These are phyloP conservation scores for Neophaeococcomyces aloes DNA, from an alignment of 2,329 filamentous ascomycete species.

Conservation along the genomic window DNA sequence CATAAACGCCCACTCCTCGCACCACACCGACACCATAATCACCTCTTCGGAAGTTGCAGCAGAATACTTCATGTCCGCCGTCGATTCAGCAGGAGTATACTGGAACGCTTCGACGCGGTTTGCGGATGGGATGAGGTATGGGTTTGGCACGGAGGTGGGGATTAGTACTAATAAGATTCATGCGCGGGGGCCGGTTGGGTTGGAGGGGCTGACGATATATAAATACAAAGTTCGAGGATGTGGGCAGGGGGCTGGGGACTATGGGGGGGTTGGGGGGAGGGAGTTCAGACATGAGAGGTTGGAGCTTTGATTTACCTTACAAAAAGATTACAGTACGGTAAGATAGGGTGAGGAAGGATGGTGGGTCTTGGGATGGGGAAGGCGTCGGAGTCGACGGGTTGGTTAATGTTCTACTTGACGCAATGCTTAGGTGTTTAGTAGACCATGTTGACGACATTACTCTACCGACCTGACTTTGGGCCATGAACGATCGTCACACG, in stretches of 20 bases:
- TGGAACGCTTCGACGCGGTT: conserved; percentile 95
- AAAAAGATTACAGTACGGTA: too few relatives aligned
- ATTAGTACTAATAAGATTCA: conserved; percentile 99
- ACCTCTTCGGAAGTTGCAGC: conserved; percentile 59
- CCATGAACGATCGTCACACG: too few relatives aligned
- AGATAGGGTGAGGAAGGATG: too few relatives aligned
- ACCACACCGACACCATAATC: conserved; percentile 88
- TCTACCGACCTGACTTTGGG: too few relatives aligned
- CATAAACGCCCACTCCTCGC: conserved; percentile 84
- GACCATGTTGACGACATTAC: too few relatives aligned
- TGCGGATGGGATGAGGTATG: conserved; percentile 92
- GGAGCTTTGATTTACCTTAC: conserved; percentile 14
- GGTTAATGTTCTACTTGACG: too few relatives aligned
- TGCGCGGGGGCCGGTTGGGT: conserved; percentile 78
- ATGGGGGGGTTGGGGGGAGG: conserved; percentile 46
- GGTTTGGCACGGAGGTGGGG: conserved; percentile 94
- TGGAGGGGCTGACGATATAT: conserved; percentile 93
- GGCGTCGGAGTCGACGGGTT: too few relatives aligned
- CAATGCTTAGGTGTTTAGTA: too few relatives aligned
- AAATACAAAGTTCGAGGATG: conserved; percentile 83
- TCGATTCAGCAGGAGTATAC: conserved; percentile 88
- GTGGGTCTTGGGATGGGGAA: too few relatives aligned
- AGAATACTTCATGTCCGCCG: conserved; percentile 68
- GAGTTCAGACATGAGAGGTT: conserved; percentile 48
- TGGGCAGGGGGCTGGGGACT: conserved; percentile 71